phyloP scores from a whole-genome alignment of 345 rosid genomes.

The Heritiera littoralis region DNA sequence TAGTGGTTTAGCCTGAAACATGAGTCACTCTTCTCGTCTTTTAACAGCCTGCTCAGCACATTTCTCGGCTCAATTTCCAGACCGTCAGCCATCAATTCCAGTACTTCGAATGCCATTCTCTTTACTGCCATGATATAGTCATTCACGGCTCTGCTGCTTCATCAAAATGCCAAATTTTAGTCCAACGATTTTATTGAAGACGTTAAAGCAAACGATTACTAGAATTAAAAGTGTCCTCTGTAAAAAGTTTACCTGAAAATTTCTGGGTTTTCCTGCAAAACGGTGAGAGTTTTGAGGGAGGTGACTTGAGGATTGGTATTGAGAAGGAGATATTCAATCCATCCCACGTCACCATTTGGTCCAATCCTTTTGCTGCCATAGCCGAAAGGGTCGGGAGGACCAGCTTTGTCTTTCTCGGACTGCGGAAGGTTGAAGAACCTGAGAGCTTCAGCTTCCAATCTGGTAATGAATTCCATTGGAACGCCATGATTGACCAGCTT shows the following conservation, averaged over 20 bases:
- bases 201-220: neutral
- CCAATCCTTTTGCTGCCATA: constrained; percentile 86
- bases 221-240: neutral
- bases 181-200: neutral
- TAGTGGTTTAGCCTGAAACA: constrained; percentile 85
- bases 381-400: constrained; percentile 85
- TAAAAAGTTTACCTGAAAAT: constrained; percentile 50
- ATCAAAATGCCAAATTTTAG: neutral
- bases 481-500: constrained; percentile 77
- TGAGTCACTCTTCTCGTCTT: constrained; percentile 74
- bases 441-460: constrained; percentile 58
- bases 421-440: constrained; percentile 64
- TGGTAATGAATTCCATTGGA: constrained; percentile 46
- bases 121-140: constrained; percentile 64
- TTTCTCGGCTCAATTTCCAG: constrained; percentile 51
- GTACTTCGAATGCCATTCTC: constrained; percentile 60
- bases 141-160: constrained; percentile 52
- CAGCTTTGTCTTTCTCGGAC: constrained; percentile 59
- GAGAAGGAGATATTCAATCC: constrained; percentile 81
- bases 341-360: constrained; percentile 77
- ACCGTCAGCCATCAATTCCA: constrained; percentile 73
- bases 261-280: constrained; percentile 48
- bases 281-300: constrained; percentile 39
- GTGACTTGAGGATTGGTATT: constrained; percentile 46
- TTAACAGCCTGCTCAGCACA: constrained; percentile 65